Conservation (phyloP, 768 basidiomycete species). For the Suillus lakei region DNA sequence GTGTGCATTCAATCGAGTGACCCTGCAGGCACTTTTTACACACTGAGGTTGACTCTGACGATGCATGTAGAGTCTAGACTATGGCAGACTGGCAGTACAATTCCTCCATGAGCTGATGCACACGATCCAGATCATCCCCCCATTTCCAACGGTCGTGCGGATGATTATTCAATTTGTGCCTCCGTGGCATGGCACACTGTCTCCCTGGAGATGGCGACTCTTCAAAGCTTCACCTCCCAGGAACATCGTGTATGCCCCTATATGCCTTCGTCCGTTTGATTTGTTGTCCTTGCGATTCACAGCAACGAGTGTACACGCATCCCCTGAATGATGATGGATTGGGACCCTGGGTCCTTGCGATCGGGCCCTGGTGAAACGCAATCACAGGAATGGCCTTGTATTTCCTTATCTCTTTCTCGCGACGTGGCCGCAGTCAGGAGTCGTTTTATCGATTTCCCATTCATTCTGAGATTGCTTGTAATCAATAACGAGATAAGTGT, state of each 20-base stretch:
- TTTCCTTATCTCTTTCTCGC: not conserved
- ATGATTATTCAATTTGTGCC: not conserved
- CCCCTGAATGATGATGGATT: not conserved
- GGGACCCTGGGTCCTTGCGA: not conserved
- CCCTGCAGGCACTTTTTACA: not conserved
- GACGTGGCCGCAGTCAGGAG: not conserved
- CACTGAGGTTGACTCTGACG: not conserved
- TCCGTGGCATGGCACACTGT: not conserved
- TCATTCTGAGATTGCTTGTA: not conserved
- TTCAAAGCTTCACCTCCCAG: not conserved
- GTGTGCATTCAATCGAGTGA: not conserved
- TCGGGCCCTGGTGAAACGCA: not conserved
- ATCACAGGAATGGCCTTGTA: not conserved
- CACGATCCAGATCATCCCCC: too few species aligned
- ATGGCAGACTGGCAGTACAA: not conserved
- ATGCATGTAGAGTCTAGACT: not conserved
- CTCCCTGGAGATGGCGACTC: not conserved
- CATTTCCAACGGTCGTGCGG: not conserved
- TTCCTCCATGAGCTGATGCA: too few species aligned
- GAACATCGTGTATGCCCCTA: not conserved
- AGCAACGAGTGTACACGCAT: not conserved
- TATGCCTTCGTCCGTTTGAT: not conserved
- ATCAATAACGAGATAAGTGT: not conserved
- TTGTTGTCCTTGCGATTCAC: not conserved
- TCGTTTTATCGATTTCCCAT: not conserved